Conservation (phyloP, 179 eudicot genomes). For the Beta macrorhiza region DNA sequence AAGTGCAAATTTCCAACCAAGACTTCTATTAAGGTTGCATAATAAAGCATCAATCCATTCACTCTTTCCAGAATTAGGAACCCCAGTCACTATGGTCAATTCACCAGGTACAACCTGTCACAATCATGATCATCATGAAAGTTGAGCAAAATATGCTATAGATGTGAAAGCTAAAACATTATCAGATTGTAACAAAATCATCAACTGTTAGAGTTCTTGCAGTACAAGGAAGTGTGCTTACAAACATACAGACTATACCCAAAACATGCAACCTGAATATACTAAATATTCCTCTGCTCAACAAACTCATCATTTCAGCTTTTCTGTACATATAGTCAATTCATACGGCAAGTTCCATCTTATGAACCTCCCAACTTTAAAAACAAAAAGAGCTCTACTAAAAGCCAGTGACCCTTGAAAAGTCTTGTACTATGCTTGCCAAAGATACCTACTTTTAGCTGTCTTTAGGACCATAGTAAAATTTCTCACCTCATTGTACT, state of each 20-base stretch:
- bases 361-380: neutral
- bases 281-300: neutral
- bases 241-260: neutral
- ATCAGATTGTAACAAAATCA: neutral
- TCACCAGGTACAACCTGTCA: slow-evolving; percentile 96
- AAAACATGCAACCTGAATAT: neutral
- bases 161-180: neutral
- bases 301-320: neutral
- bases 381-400: neutral
- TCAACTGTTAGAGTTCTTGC: neutral
- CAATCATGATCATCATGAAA: slow-evolving; percentile 1
- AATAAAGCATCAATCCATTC: slow-evolving; percentile 98
- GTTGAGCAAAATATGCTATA: neutral
- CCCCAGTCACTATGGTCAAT: slow-evolving; percentile 89
- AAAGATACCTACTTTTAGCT: neutral
- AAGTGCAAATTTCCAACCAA: slow-evolving; percentile 88
- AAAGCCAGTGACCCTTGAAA: neutral
- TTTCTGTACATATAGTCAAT: neutral
- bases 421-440: neutral
- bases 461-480: neutral
- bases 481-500: too few relatives aligned
- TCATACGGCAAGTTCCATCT: neutral
- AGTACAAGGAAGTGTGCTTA: neutral
- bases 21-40: slow-evolving; percentile 70
- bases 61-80: slow-evolving; percentile 98